Evolutionary conservation across 768 basidiomycete genomes (phyloP).

Genomic region (Mrakia frigida): DNA sequence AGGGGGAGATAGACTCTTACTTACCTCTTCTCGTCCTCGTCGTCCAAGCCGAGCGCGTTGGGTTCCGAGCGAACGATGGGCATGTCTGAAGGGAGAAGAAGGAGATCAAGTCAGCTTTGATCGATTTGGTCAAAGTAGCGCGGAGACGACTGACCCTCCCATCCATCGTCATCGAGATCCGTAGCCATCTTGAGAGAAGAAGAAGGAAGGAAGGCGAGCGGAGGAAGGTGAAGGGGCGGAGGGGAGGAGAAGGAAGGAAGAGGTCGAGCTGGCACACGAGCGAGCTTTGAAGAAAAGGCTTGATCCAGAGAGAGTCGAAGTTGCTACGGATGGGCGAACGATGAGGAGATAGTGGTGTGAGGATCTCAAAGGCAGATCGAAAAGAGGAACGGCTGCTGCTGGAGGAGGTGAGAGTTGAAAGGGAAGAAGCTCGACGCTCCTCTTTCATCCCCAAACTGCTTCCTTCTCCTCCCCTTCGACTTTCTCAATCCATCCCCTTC

Average conservation of each 20-base stretch:
- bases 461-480: neutral
- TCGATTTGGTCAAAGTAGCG: conserved; percentile 35
- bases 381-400: too few species aligned
- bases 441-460: neutral
- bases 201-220: neutral
- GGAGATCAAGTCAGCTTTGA: neutral
- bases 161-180: conserved; percentile 36
- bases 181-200: conserved; percentile 2
- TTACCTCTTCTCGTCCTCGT: conserved; percentile 42
- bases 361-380: neutral
- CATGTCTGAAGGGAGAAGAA: conserved; percentile 40
- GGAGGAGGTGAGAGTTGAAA: neutral
- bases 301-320: neutral
- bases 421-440: neutral
- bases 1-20: conserved; percentile 26
- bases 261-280: conserved; percentile 16
- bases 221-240: neutral
- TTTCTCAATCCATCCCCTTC: neutral
- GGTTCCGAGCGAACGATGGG: conserved; percentile 45
- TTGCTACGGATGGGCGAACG: neutral
- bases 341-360: neutral
- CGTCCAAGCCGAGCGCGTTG: conserved; percentile 42
- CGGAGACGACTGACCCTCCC: conserved; percentile 35
- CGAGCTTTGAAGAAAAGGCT: neutral
- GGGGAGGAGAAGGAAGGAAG: neutral